Base-by-base conservation (phyloP, 352 stramenopile genomes). In the Globisporangium nunn region DNA sequence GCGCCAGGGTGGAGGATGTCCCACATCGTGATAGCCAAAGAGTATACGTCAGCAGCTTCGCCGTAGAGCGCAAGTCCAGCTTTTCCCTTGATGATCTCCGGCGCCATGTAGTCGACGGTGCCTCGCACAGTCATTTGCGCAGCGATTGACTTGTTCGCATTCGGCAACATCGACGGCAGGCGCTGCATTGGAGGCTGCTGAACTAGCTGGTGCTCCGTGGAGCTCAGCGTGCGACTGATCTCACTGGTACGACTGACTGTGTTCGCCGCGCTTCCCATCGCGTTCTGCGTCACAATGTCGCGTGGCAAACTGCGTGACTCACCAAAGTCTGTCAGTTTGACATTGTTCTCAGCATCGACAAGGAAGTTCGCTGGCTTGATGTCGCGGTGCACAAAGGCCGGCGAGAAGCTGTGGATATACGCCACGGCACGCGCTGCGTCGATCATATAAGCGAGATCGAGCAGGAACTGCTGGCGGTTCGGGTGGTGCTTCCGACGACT, bases 21-120 rank as follows among this genome's bases (percentile, higher is more conserved):
- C 78, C 81, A 92, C 60, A 93, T 75, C 15, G 80, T 91, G 48
- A 92, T 81, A 15, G 65, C 81, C 23, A 93, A 58, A 23, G 75
- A 77, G 58, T 89, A 93, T 40, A 93, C 67, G 45, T 92, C 84
- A 0, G 82, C 80, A 33, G 75, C 73, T 49, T 91, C 75, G 17
- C 59, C 77, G 56, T 92, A 94, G 17, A 48, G 31, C 3, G 73
- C 76, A 2, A 76, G 11, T 0, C 76, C 80, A 3, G 61, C 70
- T 28, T 74, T 74, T n/a, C 79, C 77, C 6, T 89, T 78, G 54
- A 93, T 88, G 54, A 93, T 69, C 41, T 93, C 81, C 3, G 81
- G 81, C 6, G 83, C 81, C 83, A 93, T 93, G 64, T 90, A 91
- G 45, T 86, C 71, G 3, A 87, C 79, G 0, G 81, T 91, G 3